phyloP scores from a whole-genome alignment of 1,139 yeast genomes.

The Dujonia santamariae region DNA sequence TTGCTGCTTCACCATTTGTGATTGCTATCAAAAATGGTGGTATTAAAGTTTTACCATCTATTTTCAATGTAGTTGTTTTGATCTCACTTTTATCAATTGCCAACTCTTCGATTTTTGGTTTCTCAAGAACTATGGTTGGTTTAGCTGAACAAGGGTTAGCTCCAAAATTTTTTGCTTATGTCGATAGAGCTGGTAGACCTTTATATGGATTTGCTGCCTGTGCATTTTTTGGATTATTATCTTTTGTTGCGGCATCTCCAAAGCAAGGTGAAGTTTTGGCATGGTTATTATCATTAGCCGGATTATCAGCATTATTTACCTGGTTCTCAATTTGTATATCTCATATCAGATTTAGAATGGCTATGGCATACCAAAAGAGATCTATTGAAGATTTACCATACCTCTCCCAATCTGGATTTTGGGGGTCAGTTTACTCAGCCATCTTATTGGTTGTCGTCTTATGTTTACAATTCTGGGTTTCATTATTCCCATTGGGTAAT shows the following conservation, averaged over 20 bases:
- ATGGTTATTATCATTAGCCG: slow-evolving; percentile 42
- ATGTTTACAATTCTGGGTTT: slow-evolving; percentile 41
- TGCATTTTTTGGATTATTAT: slow-evolving; percentile 36
- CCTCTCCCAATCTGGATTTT: slow-evolving; percentile 33
- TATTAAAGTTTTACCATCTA: slow-evolving; percentile 38
- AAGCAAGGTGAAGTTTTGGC: slow-evolving; percentile 33
- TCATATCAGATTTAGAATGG: slow-evolving; percentile 38
- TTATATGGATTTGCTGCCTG: slow-evolving; percentile 34
- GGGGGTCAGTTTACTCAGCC: slow-evolving; percentile 36
- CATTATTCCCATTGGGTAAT: slow-evolving; percentile 34
- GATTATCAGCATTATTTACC: slow-evolving; percentile 40
- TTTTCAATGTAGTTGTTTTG: slow-evolving; percentile 41
- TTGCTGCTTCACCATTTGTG: slow-evolving; percentile 43
- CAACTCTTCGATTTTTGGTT: slow-evolving; percentile 44
- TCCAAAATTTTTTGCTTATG: slow-evolving; percentile 32
- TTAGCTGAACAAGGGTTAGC: slow-evolving; percentile 42
- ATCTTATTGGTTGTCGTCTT: slow-evolving; percentile 29
- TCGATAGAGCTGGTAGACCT: slow-evolving; percentile 42
- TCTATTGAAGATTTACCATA: slow-evolving; percentile 35
- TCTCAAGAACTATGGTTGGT: slow-evolving; percentile 40
- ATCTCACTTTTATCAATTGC: slow-evolving; percentile 44
- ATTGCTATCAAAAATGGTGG: slow-evolving; percentile 43
- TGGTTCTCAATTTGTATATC: slow-evolving; percentile 43
- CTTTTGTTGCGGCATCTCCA: slow-evolving; percentile 42
- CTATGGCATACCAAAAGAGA: slow-evolving; percentile 29